A percentile compares a stretch with the other conserved stretches of the same genome.
Evolutionary conservation across 1,284 basidiomycete genomes (phyloP).

Genomic region (Cystobasidium sp.): DNA sequence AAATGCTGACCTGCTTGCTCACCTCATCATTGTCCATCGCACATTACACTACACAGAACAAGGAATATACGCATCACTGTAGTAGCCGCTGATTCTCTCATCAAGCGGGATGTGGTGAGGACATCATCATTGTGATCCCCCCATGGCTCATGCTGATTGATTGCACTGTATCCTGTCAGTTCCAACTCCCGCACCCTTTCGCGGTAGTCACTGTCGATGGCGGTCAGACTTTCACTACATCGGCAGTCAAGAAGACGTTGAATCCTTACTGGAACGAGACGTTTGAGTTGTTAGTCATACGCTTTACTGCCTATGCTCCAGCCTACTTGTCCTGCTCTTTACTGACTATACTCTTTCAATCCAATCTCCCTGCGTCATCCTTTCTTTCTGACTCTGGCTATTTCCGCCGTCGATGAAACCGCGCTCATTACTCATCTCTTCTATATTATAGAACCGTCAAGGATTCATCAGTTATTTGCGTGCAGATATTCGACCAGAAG

Average conservation of each 20-base stretch:
- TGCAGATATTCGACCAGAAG: slow-evolving; percentile 95
- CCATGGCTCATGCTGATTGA: slow-evolving; percentile 6
- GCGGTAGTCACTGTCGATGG: slow-evolving; percentile 93
- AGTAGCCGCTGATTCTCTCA: slow-evolving; percentile 83
- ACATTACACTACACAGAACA: slow-evolving; percentile 19
- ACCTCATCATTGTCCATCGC: background rate
- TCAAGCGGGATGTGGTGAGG: slow-evolving; percentile 75
- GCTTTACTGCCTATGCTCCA: slow-evolving; percentile 2
- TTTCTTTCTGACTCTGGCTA: background rate
- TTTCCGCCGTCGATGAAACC: background rate
- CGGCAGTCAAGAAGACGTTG: slow-evolving; percentile 78
- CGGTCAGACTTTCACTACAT: slow-evolving; percentile 90
- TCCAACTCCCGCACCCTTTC: slow-evolving; percentile 89
- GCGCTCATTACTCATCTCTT: background rate
- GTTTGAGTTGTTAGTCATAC: slow-evolving; percentile 72
- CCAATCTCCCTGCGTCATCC: background rate
- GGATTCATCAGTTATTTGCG: slow-evolving; percentile 85
- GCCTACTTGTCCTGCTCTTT: too few relatives aligned
- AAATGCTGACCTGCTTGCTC: too few relatives aligned
- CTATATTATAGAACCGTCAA: slow-evolving; percentile 71
- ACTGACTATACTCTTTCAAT: too few relatives aligned
- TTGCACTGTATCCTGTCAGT: slow-evolving; percentile 57
- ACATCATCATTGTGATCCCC: too few relatives aligned
- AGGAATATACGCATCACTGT: slow-evolving; percentile 43
- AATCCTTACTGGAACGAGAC: slow-evolving; percentile 95